Evolutionary conservation across 345 rosid species (phyloP).

Genomic region (Salix caprea): DNA sequence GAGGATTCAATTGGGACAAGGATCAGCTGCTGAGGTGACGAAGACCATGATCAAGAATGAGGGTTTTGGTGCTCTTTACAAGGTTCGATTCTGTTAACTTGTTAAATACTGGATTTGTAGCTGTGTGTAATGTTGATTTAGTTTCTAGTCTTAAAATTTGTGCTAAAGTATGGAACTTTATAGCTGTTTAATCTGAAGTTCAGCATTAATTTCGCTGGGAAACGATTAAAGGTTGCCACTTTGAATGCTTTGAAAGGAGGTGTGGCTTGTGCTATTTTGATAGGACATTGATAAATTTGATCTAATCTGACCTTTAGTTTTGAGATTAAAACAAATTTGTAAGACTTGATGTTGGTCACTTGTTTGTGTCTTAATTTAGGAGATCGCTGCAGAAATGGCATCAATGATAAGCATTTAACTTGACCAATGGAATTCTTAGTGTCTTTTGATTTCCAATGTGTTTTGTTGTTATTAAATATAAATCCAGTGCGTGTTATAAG

Average conservation of each 20-base stretch:
- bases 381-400: neutral
- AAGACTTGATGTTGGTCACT: neutral
- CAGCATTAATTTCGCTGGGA: neutral
- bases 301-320: neutral
- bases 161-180: neutral
- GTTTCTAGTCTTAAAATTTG: neutral
- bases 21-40: constrained; percentile 75
- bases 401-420: neutral
- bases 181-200: neutral
- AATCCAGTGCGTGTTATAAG: neutral
- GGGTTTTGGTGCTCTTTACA: constrained; percentile 87
- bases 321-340: neutral
- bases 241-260: neutral
- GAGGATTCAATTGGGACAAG: constrained; percentile 98
- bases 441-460: neutral
- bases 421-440: neutral
- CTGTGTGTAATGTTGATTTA: neutral
- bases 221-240: neutral
- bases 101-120: neutral
- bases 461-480: neutral
- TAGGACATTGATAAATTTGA: neutral
- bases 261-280: neutral
- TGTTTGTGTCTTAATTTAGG: neutral
- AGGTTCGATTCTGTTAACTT: constrained; percentile 40
- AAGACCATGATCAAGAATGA: constrained; percentile 77